Evolutionary conservation across 768 basidiomycete genomes (phyloP).

Genomic region (Boletus reticuloceps): DNA sequence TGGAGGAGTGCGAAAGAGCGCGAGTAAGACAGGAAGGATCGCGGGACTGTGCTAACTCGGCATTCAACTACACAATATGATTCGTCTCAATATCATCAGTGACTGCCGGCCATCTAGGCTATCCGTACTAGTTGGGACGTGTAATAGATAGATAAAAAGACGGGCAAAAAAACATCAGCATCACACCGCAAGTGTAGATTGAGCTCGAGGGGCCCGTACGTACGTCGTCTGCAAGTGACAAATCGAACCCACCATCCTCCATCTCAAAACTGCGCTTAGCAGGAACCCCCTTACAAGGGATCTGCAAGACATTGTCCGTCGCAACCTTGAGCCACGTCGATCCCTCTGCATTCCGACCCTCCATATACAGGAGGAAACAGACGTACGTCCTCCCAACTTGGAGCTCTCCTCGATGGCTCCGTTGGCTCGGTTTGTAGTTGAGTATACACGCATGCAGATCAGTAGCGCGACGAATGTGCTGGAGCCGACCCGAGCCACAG

Average conservation of each 20-base stretch:
- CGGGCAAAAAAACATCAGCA: no score
- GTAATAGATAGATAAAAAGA: neutral
- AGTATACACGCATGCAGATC: conserved; percentile 24
- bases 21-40: no score
- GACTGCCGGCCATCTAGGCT: no score
- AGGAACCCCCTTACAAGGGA: conserved; percentile 7
- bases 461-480: conserved; percentile 3
- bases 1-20: neutral
- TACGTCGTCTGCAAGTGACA: conserved; percentile 8
- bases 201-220: conserved; percentile 15
- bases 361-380: conserved; percentile 22
- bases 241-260: conserved; percentile 1
- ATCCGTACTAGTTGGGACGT: no score
- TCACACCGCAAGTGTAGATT: neutral
- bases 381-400: conserved; percentile 17
- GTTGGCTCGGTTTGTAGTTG: conserved; percentile 13
- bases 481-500: conserved; percentile 17
- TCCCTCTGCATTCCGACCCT: neutral
- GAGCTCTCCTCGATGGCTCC: conserved; percentile 5
- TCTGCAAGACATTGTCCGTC: conserved; percentile 22
- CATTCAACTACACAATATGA: no score
- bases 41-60: no score
- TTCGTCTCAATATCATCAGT: no score
- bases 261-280: neutral
- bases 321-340: conserved; percentile 24